Base-by-base conservation (phyloP, 1,139 yeast species). In the Suhomyces taliae region DNA sequence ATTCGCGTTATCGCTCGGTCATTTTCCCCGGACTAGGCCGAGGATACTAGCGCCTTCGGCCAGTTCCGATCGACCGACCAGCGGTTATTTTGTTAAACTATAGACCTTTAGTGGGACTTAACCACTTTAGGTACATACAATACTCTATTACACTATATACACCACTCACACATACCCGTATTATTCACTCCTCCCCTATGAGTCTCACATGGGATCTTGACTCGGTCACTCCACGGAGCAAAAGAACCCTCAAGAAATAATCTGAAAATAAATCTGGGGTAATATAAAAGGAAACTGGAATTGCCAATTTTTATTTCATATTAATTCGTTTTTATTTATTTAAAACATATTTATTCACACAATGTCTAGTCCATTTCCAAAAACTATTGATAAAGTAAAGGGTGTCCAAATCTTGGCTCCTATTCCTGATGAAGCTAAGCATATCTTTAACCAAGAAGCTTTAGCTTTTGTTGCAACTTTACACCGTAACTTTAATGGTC, bases 401-500 rank as follows among this genome's bases (percentile, higher is more conserved):
- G 88, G 87, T 53, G 90, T 87, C 52, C 75, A 83, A 61, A 70
- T 87, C 51, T 66, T 81, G 53, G 93, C 87, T 27, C 81, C 83
- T 45, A 69, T 87, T 46, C 86, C 86, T 43, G 69, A 69, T 50
- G 69, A 67, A 40, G 84, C 90, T 31, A 73, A 76, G 59, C 85
- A 81, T 66, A 81, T 87, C 57, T 75, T 84, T 59, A 81, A 85
- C 48, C 70, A 79, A 11, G 90, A 85, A 53, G 90, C 93, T 2
- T 70, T 87, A 48, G 88, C 83, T 19, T 83, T 87, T 58, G 77
- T 87, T 47, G 90, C 90, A 24, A 79, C 86, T 36, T 78, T 87
- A 51, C 93, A 87, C 67, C 81, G 91, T 59, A 73, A 84, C 46
- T 87, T 87, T 74, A 79, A 85, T 60, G 71, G 68, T 46, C 79